phyloP scores from a whole-genome alignment of 768 basidiomycete species.

The Tulasnella calospora region DNA sequence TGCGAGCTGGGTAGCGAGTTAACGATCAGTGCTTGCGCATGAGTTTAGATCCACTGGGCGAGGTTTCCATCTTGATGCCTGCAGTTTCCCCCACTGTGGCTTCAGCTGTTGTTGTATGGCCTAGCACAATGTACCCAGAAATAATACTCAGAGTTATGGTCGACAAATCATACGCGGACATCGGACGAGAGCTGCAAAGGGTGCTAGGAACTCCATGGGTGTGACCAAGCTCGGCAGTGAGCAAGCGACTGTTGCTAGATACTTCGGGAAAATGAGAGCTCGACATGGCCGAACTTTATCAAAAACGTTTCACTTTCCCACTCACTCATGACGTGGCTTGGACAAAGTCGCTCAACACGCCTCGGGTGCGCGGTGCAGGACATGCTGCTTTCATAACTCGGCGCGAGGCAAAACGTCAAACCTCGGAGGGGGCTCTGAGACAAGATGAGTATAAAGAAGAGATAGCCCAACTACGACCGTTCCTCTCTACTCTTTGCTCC shows the following conservation, averaged over 20 bases:
- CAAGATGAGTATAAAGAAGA: background rate
- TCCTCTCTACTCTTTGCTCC: background rate
- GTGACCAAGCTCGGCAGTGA: background rate
- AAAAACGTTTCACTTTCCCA: background rate
- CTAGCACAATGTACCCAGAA: no score
- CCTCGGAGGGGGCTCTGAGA: background rate
- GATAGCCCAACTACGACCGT: background rate
- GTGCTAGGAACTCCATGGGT: background rate
- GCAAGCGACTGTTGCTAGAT: background rate
- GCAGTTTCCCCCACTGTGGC: background rate
- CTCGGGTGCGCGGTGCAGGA: background rate
- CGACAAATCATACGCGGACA: no score
- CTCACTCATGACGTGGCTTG: background rate
- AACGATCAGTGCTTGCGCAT: no score
- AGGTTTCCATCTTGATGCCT: background rate
- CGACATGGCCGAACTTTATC: background rate
- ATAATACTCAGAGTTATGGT: no score
- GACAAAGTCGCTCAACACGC: background rate
- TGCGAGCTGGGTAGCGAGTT: no score
- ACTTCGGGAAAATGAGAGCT: background rate
- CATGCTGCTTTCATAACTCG: background rate
- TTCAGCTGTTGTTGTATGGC: background rate
- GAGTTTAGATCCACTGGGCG: no score
- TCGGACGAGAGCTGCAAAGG: background rate
- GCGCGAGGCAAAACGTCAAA: constrained; percentile 5